Percentiles rank a stretch among this genome's conserved stretches.
Conservation (phyloP, 2,329 filamentous ascomycete genomes). For the Capronia epimyces region DNA sequence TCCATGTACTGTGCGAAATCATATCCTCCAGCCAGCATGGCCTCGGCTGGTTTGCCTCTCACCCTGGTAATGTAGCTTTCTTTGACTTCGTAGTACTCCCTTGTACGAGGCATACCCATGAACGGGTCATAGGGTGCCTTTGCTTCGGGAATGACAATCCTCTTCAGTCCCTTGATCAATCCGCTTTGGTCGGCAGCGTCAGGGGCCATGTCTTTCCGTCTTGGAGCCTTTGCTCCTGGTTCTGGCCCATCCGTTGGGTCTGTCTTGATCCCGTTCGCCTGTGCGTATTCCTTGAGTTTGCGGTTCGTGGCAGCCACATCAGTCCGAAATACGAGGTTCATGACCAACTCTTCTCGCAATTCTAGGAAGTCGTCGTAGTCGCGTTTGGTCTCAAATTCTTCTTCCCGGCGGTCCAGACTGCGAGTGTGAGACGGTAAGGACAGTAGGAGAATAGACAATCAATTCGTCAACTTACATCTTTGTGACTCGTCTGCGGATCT, state of each 20-base stretch:
- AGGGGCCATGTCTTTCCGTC: constrained; percentile 15
- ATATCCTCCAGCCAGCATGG: constrained; percentile 71
- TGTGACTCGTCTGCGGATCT: constrained; percentile 76
- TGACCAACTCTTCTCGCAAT: constrained; percentile 81
- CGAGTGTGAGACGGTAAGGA: constrained; percentile 28
- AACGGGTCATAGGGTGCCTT: constrained; percentile 85
- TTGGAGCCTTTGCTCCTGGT: constrained; percentile 54
- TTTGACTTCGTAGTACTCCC: constrained; percentile 65
- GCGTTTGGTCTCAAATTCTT: constrained; percentile 79
- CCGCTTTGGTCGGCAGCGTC: constrained; percentile 35
- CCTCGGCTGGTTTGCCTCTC: constrained; percentile 57
- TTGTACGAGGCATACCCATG: constrained; percentile 64
- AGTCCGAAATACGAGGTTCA: constrained; percentile 71
- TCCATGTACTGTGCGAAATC: constrained; percentile 74
- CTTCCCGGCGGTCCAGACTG: constrained; percentile 82
- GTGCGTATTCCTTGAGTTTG: constrained; percentile 64
- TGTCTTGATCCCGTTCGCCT: constrained; percentile 60
- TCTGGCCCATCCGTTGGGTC: constrained; percentile 64
- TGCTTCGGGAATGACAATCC: constrained; percentile 53
- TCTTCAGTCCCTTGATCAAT: constrained; percentile 75
- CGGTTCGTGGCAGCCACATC: constrained; percentile 60
- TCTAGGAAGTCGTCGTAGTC: constrained; percentile 94
- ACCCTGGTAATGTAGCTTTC: constrained; percentile 69
- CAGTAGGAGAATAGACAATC: background rate
- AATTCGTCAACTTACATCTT: constrained; percentile 41